A percentile compares a stretch with the other conserved stretches of the same genome.
These are phyloP conservation scores for Xylaria sp. DNA, from an alignment of 2,329 filamentous ascomycete genomes.

Conservation along the genomic window DNA sequence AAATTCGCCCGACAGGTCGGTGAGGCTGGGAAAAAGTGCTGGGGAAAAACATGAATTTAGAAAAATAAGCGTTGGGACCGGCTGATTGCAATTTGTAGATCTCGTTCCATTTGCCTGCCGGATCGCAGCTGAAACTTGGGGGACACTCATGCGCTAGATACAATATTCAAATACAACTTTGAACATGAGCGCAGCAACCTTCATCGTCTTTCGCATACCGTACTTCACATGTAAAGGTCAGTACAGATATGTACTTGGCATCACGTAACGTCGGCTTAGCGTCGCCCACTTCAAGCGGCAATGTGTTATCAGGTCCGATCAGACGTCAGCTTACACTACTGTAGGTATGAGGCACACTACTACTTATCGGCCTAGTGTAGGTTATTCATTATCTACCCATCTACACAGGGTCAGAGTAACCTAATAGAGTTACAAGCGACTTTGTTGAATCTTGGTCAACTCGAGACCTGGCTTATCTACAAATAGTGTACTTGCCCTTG, in stretches of 20 bases:
- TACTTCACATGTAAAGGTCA: constrained; percentile 3
- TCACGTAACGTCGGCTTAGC: constrained; percentile 26
- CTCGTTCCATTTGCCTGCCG: constrained; percentile 23
- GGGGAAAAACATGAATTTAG: neutral
- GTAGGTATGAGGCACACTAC: neutral
- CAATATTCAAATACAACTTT: constrained; percentile 29
- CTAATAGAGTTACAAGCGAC: no score
- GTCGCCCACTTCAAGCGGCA: constrained; percentile 19
- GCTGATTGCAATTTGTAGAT: constrained; percentile 1
- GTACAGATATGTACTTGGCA: constrained; percentile 19
- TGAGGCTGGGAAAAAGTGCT: constrained; percentile 21
- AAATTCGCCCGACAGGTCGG: constrained; percentile 25
- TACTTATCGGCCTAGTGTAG: neutral
- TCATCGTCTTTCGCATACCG: constrained; percentile 8
- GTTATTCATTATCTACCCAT: neutral
- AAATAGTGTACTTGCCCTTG: no score
- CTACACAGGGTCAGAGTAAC: neutral
- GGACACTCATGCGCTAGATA: constrained; percentile 1
- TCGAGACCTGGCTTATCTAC: neutral
- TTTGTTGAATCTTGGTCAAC: neutral
- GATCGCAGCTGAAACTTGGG: constrained; percentile 21
- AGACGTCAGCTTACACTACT: constrained; percentile 28
- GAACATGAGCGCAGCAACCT: constrained; percentile 9
- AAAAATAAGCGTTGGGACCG: neutral
- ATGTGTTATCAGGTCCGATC: constrained; percentile 27